Evolutionary conservation across 73 alveolate species (phyloP).

Genomic region (Durusdinium trenchii): DNA sequence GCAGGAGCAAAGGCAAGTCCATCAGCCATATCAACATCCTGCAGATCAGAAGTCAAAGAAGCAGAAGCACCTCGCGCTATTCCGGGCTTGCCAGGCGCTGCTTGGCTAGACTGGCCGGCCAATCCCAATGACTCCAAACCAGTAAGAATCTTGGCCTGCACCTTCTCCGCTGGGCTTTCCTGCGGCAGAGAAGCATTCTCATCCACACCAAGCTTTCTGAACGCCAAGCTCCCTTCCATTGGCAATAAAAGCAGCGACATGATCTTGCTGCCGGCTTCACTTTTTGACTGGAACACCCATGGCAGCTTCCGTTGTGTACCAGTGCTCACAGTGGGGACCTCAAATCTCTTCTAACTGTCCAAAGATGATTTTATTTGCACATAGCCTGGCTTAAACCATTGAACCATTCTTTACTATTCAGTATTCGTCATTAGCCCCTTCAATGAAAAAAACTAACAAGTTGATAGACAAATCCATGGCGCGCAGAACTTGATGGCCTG

Average conservation of each 20-base stretch:
- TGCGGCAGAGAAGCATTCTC: neutral
- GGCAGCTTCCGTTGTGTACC: neutral
- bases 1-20: no score
- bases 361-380: neutral
- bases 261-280: neutral
- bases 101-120: neutral
- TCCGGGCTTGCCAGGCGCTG: neutral
- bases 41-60: no score
- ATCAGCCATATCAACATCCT: no score
- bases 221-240: neutral
- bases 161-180: neutral
- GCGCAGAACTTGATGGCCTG: conserved; percentile 21
- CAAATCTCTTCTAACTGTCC: neutral
- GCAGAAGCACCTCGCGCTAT: neutral
- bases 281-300: neutral
- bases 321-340: conserved; percentile 7
- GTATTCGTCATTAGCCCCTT: neutral
- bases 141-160: neutral
- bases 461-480: neutral
- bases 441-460: neutral
- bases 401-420: no score
- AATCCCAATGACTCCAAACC: neutral
- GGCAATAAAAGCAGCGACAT: neutral
- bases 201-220: conserved; percentile 19
- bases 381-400: neutral